Percentiles rank a stretch among this genome's conserved stretches.
These are phyloP conservation scores for Claviceps sp. DNA, from an alignment of 2,329 filamentous ascomycete species.

Conservation along the genomic window DNA sequence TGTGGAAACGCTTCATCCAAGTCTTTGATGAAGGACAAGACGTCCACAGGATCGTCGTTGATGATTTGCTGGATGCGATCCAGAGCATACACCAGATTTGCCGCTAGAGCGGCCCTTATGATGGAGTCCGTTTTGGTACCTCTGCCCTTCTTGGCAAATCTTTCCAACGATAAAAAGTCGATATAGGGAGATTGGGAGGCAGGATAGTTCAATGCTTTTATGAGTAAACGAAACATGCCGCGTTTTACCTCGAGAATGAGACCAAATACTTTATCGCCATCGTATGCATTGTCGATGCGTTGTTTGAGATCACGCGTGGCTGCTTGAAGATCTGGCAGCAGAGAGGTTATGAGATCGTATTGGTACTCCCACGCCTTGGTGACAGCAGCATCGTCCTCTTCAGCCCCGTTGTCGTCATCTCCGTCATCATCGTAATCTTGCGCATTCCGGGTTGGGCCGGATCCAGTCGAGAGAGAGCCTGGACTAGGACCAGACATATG, in stretches of 20 bases:
- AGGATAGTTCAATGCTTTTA: not conserved
- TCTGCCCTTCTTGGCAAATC: not conserved
- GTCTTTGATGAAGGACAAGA: constrained; percentile 16
- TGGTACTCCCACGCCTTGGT: not conserved
- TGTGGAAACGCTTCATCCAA: constrained; percentile 19
- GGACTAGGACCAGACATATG: not conserved
- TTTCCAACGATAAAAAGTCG: constrained; percentile 11
- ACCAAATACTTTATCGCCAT: not conserved
- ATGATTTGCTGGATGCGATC: constrained; percentile 13
- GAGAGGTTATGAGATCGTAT: not conserved
- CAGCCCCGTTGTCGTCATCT: not conserved
- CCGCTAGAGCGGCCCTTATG: constrained; percentile 13
- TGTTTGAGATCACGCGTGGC: constrained; percentile 4
- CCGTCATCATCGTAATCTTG: not conserved
- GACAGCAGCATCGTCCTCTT: not conserved
- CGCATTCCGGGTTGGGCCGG: constrained; percentile 1
- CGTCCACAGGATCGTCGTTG: constrained; percentile 4
- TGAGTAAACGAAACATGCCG: not conserved
- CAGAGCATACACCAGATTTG: constrained; percentile 23
- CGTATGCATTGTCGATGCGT: not conserved
- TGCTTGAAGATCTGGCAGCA: constrained; percentile 1
- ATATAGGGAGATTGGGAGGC: constrained; percentile 13
- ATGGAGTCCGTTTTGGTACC: not conserved
- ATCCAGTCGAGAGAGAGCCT: not conserved
- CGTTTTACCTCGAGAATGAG: not conserved